These are phyloP conservation scores for Starmerella asiatica DNA, from an alignment of 805 yeast genomes.

Conservation along the genomic window DNA sequence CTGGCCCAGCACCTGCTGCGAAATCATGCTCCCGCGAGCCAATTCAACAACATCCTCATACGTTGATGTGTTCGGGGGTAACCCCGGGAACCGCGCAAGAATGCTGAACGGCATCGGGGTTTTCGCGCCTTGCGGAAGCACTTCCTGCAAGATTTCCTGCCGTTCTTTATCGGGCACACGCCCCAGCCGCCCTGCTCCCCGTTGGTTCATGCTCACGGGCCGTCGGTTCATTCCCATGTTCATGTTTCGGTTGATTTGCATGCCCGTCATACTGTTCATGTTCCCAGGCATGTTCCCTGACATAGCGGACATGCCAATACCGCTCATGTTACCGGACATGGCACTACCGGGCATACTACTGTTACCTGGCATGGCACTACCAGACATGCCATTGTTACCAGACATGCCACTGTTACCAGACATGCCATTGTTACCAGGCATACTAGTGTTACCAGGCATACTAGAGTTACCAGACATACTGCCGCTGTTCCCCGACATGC, in stretches of 20 bases:
- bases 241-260: background rate
- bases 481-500: background rate
- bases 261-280: background rate
- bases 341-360: background rate
- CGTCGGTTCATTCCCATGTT: background rate
- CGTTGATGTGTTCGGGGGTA: slow-evolving; percentile 66
- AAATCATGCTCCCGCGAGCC: slow-evolving; percentile 17
- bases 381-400: background rate
- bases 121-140: slow-evolving; percentile 26
- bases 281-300: background rate
- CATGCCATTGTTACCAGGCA: background rate
- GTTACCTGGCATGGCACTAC: background rate
- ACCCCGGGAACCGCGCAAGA: slow-evolving; percentile 51
- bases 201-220: background rate
- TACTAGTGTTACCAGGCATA: background rate
- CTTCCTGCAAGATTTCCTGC: slow-evolving; percentile 7
- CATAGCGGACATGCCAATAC: too few species aligned
- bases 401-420: background rate
- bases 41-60: slow-evolving; percentile 69
- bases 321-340: too few species aligned
- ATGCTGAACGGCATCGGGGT: slow-evolving; percentile 61
- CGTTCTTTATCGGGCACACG: slow-evolving; percentile 6
- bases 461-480: background rate
- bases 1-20: slow-evolving; percentile 23
- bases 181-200: too few species aligned